A percentile compares a stretch with the other conserved stretches of the same genome.
phyloP scores from a whole-genome alignment of 148 eudicot genomes.

The Euryodendron excelsum region DNA sequence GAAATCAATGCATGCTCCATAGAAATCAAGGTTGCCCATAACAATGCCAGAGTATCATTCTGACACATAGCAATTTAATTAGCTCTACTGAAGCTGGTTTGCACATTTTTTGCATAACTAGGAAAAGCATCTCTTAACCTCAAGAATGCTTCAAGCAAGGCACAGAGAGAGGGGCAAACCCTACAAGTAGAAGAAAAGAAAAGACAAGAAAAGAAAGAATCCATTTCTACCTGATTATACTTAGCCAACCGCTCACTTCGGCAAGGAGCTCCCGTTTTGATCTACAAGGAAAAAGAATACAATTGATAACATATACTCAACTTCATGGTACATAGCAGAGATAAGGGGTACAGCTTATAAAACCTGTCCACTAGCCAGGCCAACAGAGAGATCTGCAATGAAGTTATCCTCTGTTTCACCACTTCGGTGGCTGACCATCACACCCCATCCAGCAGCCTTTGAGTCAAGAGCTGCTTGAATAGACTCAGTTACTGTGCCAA shows the following conservation, averaged over 20 bases:
- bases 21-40: neutral
- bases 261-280: conserved; percentile 99
- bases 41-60: neutral
- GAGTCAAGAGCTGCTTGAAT: conserved; percentile 97
- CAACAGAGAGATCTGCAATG: conserved; percentile 97
- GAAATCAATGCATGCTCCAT: neutral
- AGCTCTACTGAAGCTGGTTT: neutral
- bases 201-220: neutral
- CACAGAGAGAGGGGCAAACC: neutral
- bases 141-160: neutral
- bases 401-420: conserved; percentile 99
- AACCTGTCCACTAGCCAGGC: conserved; percentile 99
- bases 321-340: conserved; percentile 2
- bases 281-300: conserved; percentile 37
- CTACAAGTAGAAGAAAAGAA: neutral
- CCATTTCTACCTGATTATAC: conserved; percentile 76
- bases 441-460: conserved; percentile 99
- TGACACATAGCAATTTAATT: neutral
- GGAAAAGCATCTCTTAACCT: neutral
- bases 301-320: conserved; percentile 3
- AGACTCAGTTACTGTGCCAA: conserved; percentile 95
- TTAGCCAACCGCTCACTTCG: conserved; percentile 96
- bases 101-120: neutral
- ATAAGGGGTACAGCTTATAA: neutral
- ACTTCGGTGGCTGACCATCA: conserved; percentile 99